Conservation (phyloP, 768 basidiomycete genomes). For the Nidularia pulvinata region DNA sequence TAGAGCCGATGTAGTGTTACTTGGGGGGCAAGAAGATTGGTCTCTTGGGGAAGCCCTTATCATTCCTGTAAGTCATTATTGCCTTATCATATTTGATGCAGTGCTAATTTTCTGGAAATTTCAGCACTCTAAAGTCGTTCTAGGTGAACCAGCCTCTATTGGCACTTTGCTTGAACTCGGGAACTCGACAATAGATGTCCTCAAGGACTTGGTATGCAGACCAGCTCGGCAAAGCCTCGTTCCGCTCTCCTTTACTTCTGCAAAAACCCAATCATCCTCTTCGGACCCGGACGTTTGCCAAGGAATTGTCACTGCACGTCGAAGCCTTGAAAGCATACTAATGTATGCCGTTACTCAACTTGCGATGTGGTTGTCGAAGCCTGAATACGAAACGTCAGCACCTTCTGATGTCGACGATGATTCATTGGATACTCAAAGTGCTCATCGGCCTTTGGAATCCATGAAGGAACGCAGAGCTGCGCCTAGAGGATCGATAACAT, state of each 20-base stretch:
- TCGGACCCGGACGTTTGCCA: conserved; percentile 52
- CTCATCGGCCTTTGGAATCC: conserved; percentile 24
- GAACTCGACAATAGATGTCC: conserved; percentile 72
- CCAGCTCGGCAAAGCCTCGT: conserved; percentile 58
- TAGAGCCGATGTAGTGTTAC: conserved; percentile 65
- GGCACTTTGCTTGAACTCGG: conserved; percentile 89
- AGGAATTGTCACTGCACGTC: conserved; percentile 54
- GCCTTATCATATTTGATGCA: background rate
- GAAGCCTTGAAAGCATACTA: conserved; percentile 66
- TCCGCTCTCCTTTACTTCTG: conserved; percentile 15
- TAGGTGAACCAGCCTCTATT: conserved; percentile 80
- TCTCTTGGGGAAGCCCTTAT: conserved; percentile 65
- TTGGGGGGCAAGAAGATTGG: conserved; percentile 72
- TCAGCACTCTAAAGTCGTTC: conserved; percentile 85
- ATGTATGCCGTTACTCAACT: conserved; percentile 79
- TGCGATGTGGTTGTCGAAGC: conserved; percentile 75
- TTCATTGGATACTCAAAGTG: conserved; percentile 25
- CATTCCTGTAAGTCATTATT: conserved; percentile 57
- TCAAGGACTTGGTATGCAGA: conserved; percentile 63
- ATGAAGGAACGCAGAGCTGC: conserved; percentile 28
- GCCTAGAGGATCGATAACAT: conserved; percentile 43
- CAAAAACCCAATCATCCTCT: conserved; percentile 15
- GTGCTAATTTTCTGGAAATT: conserved; percentile 2
- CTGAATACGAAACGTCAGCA: conserved; percentile 53
- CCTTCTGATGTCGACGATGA: conserved; percentile 43